phyloP scores from a whole-genome alignment of 768 basidiomycete species.

The Rhizopogon vinicolor region DNA sequence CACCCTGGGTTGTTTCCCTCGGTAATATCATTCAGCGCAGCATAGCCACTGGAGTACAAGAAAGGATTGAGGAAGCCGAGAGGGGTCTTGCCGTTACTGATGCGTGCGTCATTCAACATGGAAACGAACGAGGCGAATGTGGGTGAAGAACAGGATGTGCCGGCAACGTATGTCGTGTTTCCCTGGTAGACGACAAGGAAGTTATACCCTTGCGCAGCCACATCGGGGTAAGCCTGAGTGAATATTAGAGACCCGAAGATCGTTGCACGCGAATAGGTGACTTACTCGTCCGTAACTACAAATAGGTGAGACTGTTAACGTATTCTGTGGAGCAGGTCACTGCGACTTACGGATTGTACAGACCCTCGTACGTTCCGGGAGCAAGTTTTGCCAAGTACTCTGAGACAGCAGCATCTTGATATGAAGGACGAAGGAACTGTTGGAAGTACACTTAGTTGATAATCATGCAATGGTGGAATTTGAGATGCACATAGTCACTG shows the following conservation, averaged over 20 bases:
- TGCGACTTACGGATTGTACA: slow-evolving; percentile 53
- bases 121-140: slow-evolving; percentile 29
- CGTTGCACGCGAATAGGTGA: not conserved
- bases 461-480: not conserved
- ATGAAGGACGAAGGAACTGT: slow-evolving; percentile 50
- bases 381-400: slow-evolving; percentile 43
- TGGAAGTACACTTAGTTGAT: slow-evolving; percentile 3
- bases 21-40: slow-evolving; percentile 47
- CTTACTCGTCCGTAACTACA: slow-evolving; percentile 49
- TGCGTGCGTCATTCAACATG: slow-evolving; percentile 34
- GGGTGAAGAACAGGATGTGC: slow-evolving; percentile 31
- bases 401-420: slow-evolving; percentile 44
- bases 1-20: slow-evolving; percentile 42
- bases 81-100: slow-evolving; percentile 25
- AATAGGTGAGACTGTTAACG: slow-evolving; percentile 3
- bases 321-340: slow-evolving; percentile 6
- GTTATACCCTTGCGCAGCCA: slow-evolving; percentile 51
- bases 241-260: not conserved
- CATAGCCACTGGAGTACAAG: slow-evolving; percentile 41
- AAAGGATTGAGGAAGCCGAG: slow-evolving; percentile 44
- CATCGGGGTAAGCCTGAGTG: slow-evolving; percentile 55
- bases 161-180: slow-evolving; percentile 16
- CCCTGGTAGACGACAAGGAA: slow-evolving; percentile 46
- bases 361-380: slow-evolving; percentile 46
- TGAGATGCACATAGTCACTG: slow-evolving; percentile 48